Base-by-base conservation (phyloP, 2,329 filamentous ascomycete species). In the Talaromyces amestolkiae region DNA sequence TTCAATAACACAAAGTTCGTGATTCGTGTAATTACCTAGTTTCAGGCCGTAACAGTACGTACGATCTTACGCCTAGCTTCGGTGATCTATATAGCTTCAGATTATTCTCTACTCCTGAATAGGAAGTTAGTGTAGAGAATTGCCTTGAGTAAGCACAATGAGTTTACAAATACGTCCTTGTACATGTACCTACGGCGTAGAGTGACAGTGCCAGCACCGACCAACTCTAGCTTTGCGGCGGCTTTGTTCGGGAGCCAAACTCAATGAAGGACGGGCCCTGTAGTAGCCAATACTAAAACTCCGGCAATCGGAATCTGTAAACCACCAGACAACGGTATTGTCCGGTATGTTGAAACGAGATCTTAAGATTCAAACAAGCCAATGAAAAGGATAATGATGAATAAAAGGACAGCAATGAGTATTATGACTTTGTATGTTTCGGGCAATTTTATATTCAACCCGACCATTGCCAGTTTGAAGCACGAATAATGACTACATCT, bases 11-110 rank as follows among this genome's bases (percentile, higher is more conserved):
- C 80, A 76, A 0, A 77, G 76, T 13, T 75, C 70, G 7, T 33
- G 27, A 24, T 73, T 77, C 53, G 80, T 79, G 68, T 78, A 80
- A 1, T 78, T 5, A 81, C 74, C 51, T 58, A 56, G 60, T 31
- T 37, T 58, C 31, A 53, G 51, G 51, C n/a, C 51, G 31, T 19
- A 19, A 54, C 3, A 54, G 19, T 13, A 8, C 31, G 7, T 19
- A 33, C 17, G n/a, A 11, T 53, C 27, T 33, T 54, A 33, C 27
- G 19, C 17, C 51, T 19, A 22, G 31, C 5, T 54, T 27, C 24
- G 27, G 15, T 33, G 27, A 19, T 53, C 27, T 33, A 35, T 54
- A 35, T 19, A n/a, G 49, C 49, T 35, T 35, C 27, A 19, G 27
- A 13, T 54, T 35, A 11, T 19, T 10, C 27, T 19, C 9, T n/a